Evolutionary conservation across 192 early-diverging fungal genomes (phyloP).

Genomic region (Coemansia sp.): DNA sequence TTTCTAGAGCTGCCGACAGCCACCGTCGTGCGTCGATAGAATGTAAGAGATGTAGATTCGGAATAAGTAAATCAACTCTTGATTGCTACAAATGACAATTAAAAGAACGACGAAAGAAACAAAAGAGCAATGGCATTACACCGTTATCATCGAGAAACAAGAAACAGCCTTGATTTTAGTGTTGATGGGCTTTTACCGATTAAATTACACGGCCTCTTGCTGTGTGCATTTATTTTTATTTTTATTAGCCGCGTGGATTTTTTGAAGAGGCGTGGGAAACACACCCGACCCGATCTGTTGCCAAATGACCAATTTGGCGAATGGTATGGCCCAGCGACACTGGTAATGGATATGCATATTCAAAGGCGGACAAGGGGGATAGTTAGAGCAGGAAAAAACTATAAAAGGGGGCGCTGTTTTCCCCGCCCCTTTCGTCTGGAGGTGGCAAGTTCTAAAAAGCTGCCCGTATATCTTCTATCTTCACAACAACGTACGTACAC

Average conservation of each 20-base stretch:
- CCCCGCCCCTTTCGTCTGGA: background rate
- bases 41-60: background rate
- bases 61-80: background rate
- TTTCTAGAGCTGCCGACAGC: background rate
- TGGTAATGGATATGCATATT: background rate
- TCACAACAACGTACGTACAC: too few relatives aligned
- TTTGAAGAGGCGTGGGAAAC: too few relatives aligned
- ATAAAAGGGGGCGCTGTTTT: conserved; percentile 7
- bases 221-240: too few relatives aligned
- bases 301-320: background rate
- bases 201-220: too few relatives aligned
- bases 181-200: too few relatives aligned
- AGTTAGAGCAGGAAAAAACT: conserved; percentile 7
- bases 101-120: background rate
- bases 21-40: background rate
- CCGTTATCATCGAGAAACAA: too few relatives aligned
- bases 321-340: background rate
- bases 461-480: too few relatives aligned
- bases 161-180: too few relatives aligned
- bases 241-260: too few relatives aligned
- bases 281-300: too few relatives aligned
- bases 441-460: too few relatives aligned
- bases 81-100: background rate
- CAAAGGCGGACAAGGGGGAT: background rate
- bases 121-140: background rate